Evolutionary conservation across 75 land plant genomes (phyloP).

Genomic region (Sequoiadendron giganteum): DNA sequence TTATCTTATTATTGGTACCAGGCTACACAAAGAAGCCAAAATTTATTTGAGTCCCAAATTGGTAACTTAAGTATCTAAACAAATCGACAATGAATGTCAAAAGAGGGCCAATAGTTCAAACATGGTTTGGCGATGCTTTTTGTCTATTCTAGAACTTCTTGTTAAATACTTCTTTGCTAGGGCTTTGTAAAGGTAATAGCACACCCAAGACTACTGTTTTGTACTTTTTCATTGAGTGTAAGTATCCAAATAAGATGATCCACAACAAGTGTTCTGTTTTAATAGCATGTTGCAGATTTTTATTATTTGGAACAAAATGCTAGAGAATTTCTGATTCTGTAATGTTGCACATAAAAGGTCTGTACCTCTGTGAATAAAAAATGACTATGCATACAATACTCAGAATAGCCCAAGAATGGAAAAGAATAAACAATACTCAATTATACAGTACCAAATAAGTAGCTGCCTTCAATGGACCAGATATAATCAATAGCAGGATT

Average conservation of each 20-base stretch:
- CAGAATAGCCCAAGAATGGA: neutral
- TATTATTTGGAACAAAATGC: neutral
- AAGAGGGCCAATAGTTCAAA: neutral
- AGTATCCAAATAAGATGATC: neutral
- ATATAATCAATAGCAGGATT: slow-evolving; percentile 72
- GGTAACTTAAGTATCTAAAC: neutral
- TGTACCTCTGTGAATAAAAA: neutral
- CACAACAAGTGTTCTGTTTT: neutral
- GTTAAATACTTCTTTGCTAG: neutral
- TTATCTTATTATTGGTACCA: neutral
- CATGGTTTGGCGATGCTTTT: neutral
- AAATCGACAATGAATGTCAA: neutral
- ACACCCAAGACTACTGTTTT: neutral
- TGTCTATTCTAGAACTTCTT: neutral
- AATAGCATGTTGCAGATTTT: neutral
- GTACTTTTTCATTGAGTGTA: neutral
- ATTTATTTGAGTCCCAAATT: neutral
- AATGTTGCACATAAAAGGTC: neutral
- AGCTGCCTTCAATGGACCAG: slow-evolving; percentile 92
- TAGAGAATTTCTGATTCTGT: neutral
- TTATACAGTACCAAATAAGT: slow-evolving; percentile 59
- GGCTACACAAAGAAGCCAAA: neutral
- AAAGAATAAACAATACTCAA: neutral
- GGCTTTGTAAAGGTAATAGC: neutral
- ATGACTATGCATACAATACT: neutral